Evolutionary conservation across 192 early-diverging fungal species (phyloP).

Genomic region (Pilaira anomala): DNA sequence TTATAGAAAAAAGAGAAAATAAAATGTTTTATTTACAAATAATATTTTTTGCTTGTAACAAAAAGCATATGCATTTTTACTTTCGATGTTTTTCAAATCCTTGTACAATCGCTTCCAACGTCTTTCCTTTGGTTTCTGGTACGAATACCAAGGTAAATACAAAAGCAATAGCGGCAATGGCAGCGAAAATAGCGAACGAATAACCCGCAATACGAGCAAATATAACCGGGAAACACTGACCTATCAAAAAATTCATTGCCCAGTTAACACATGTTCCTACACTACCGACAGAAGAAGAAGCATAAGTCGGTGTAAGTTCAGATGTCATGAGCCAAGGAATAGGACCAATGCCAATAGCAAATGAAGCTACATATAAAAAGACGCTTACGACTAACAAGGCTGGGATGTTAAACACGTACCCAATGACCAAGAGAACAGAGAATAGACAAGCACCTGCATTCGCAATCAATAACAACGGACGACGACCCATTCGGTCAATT

Average conservation of each 20-base stretch:
- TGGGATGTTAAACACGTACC: slow-evolving; percentile 49
- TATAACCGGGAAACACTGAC: slow-evolving; percentile 38
- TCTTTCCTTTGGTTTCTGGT: slow-evolving; percentile 51
- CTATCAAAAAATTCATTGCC: slow-evolving; percentile 47
- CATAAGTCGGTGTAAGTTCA: slow-evolving; percentile 71
- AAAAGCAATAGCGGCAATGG: slow-evolving; percentile 11
- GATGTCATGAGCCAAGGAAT: slow-evolving; percentile 79
- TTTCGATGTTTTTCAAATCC: neutral
- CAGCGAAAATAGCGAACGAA: slow-evolving; percentile 3
- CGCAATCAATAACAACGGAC: slow-evolving; percentile 14
- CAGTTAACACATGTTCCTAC: slow-evolving; percentile 75
- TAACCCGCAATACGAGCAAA: neutral
- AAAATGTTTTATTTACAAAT: no score
- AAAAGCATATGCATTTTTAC: no score
- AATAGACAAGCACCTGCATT: slow-evolving; percentile 9
- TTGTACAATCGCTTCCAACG: slow-evolving; percentile 51
- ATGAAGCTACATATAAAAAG: slow-evolving; percentile 74
- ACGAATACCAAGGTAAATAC: slow-evolving; percentile 41
- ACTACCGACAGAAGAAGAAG: slow-evolving; percentile 63
- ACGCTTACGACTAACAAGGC: slow-evolving; percentile 61
- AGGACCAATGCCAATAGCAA: slow-evolving; percentile 75
- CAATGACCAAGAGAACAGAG: slow-evolving; percentile 45
- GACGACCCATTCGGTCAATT: slow-evolving; percentile 52
- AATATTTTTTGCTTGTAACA: no score
- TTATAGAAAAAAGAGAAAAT: no score